These are phyloP conservation scores for Ustilago curta DNA, from an alignment of 1,284 basidiomycete species.

Conservation along the genomic window DNA sequence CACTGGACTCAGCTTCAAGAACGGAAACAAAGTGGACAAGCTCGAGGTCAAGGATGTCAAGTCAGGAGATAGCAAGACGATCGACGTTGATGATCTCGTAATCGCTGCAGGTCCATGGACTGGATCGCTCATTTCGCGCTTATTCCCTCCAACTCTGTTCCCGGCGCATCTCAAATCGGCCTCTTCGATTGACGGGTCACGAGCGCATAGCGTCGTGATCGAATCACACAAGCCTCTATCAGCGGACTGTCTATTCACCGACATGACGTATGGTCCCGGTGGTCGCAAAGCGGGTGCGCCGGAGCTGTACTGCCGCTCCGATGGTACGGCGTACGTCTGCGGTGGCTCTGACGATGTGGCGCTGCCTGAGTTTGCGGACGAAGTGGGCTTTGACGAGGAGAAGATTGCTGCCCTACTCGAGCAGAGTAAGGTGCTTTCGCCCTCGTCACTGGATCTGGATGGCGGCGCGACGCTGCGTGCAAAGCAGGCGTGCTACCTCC, in stretches of 20 bases:
- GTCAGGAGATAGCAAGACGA: conserved; percentile 14
- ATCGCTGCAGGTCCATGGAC: conserved; percentile 80
- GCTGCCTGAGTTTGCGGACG: conserved; percentile 66
- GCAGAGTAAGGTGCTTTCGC: conserved; percentile 72
- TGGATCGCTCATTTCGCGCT: conserved; percentile 73
- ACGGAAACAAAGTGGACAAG: conserved; percentile 32
- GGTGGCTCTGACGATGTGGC: conserved; percentile 70
- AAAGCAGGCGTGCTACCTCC: conserved; percentile 74
- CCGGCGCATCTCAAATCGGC: conserved; percentile 66
- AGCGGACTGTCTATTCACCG: conserved; percentile 73
- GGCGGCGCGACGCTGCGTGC: conserved; percentile 68
- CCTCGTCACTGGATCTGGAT: conserved; percentile 69
- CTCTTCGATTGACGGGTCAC: conserved; percentile 69
- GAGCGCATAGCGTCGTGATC: conserved; percentile 73
- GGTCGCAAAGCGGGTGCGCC: conserved; percentile 49
- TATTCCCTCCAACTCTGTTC: conserved; percentile 71
- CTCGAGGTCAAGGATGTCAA: conserved; percentile 34
- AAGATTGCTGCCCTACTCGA: conserved; percentile 71
- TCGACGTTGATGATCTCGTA: conserved; percentile 36
- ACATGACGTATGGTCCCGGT: conserved; percentile 68
- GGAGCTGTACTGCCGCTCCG: conserved; percentile 66
- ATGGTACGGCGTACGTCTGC: conserved; percentile 70
- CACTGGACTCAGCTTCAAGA: conserved; percentile 38
- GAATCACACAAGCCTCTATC: conserved; percentile 63
- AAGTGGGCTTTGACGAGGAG: conserved; percentile 59